Evolutionary conservation across 768 basidiomycete species (phyloP), one percentile per base, ranked within the genome.

Genomic region (Wakefieldia striispora): DNA sequence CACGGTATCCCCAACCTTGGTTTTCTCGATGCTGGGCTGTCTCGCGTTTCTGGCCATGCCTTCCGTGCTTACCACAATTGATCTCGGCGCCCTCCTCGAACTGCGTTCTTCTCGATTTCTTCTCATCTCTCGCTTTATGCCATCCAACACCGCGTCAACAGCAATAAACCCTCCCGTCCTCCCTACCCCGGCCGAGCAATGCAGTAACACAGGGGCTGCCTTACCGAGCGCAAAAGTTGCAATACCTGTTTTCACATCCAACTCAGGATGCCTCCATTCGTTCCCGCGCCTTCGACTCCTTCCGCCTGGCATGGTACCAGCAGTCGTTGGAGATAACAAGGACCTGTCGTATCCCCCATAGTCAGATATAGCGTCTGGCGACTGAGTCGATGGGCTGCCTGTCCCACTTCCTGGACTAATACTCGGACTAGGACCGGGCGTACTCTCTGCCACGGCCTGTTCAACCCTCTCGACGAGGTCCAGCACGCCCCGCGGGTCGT

Each of bases 111-210:
- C 72, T 41, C 60, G 58, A 10, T 60, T 61, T 51, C 64, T 73
- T 21, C 61, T 65, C 61, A 86, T 58, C 68, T 92, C 88, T 43
- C 76, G 65, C 59, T 80, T 71, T 4, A 93, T 70, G 5, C 81
- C 86, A 62, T 91, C 88, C 46, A 95, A 72, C n/a, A 91, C 75
- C 8, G 91, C 85, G 64, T 93, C 91, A 1, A 95, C 81, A 8
- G 90, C 83, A 61, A 97, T 93, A 66, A 91, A 97, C 21, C 88
- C 90, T 19, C 95, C 95, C 0, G 95, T 97, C 36, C 95, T 79
- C 0, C 95, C 95, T 6, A 97, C 93, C 17, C 95, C 95, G 0
- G 95, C 95, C 26, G 91, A 94, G 63, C 95, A 95, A 65, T 95
- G 92, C 55, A 95, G 67, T 40, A 95, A 64, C 24, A 93, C 79